Evolutionary conservation across 2,329 filamentous ascomycete genomes (phyloP), one percentile per base, ranked within the genome.

Genomic region (Aureobasidium sp.): DNA sequence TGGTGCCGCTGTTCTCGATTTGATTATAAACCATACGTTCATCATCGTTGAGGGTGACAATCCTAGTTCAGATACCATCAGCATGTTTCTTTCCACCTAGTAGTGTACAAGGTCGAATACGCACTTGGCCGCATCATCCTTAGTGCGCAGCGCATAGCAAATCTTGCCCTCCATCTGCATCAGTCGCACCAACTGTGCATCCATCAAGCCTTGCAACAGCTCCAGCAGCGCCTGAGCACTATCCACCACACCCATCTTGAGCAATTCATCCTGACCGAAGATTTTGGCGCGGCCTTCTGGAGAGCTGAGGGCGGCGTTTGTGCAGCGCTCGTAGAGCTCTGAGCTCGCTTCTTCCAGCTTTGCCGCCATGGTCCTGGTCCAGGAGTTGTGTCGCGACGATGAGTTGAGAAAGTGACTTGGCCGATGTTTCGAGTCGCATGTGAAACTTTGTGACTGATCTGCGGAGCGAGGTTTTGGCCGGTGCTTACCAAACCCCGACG

Each of bases 11-110:
- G 54, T 63, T 63, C n/a, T 63, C 61, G 48, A 63, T 63, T 19
- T 63, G 61, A 17, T 63, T 49, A 48, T 63, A 97, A 29, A 97
- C 88, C 71, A 96, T 82, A 70, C 85, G 84, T 75, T 97, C 93
- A 70, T 93, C 85, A 64, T 84, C 73, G 63, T 73, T 80, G 62
- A 86, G 76, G 61, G 75, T 75, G 24, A 70, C 69, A 63, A 79
- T 69, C 58, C 76, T 76, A 48, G 2, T 33, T 8, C 22, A 14
- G 9, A 17, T 7, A 27, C 19, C 8, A 64, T 19, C 69, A 70
- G 44, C 68, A 24, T 64, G 7, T 63, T 63, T 53, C 54, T 66
- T 48, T 35, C n/a, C 14, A 42, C 7, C 12, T 17, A 8, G 8
- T 5, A 31, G 4, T 6, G 29, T 24, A 9, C 37, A n/a, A 12